A percentile compares a stretch with the other conserved stretches of the same genome.
Evolutionary conservation across 805 yeast species (phyloP).

Genomic region (Teunomyces cretensis): DNA sequence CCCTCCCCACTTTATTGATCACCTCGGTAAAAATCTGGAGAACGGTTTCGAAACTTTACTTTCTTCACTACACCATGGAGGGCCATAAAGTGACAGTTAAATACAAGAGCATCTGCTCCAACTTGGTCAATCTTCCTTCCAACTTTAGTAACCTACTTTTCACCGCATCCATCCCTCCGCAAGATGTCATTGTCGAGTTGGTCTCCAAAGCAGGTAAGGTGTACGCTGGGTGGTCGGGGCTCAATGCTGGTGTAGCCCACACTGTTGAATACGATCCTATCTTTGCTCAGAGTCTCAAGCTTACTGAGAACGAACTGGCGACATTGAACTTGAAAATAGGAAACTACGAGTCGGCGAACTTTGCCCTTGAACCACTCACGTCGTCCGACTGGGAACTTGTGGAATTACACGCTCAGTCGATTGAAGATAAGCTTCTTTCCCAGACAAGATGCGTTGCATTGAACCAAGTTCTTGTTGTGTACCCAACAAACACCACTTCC

Average conservation of each 20-base stretch:
- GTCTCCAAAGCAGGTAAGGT: slow-evolving; percentile 22
- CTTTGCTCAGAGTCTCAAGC: slow-evolving; percentile 53
- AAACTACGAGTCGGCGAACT: slow-evolving; percentile 53
- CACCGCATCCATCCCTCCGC: slow-evolving; percentile 55
- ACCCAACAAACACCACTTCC: slow-evolving; percentile 58
- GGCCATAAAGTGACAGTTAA: slow-evolving; percentile 29
- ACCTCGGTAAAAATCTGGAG: slow-evolving; percentile 6
- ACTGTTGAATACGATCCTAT: slow-evolving; percentile 65
- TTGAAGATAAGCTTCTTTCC: slow-evolving; percentile 71
- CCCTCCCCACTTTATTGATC: background rate
- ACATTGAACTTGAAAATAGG: slow-evolving; percentile 48
- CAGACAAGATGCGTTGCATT: slow-evolving; percentile 76
- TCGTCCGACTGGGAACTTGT: slow-evolving; percentile 88
- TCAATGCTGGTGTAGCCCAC: slow-evolving; percentile 33
- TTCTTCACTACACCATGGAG: slow-evolving; percentile 27
- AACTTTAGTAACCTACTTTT: slow-evolving; percentile 44
- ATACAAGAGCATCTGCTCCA: slow-evolving; percentile 40
- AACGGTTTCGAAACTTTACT: background rate
- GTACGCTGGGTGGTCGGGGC: slow-evolving; percentile 71
- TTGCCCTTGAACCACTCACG: slow-evolving; percentile 75
- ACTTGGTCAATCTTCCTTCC: slow-evolving; percentile 56
- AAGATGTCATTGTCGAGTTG: slow-evolving; percentile 54
- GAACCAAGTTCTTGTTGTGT: slow-evolving; percentile 63
- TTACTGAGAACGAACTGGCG: slow-evolving; percentile 42
- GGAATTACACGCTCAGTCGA: slow-evolving; percentile 72